A percentile compares a stretch with the other conserved stretches of the same genome.
phyloP scores from a whole-genome alignment of 2,329 filamentous ascomycete genomes.

The Trichoderma sp. region DNA sequence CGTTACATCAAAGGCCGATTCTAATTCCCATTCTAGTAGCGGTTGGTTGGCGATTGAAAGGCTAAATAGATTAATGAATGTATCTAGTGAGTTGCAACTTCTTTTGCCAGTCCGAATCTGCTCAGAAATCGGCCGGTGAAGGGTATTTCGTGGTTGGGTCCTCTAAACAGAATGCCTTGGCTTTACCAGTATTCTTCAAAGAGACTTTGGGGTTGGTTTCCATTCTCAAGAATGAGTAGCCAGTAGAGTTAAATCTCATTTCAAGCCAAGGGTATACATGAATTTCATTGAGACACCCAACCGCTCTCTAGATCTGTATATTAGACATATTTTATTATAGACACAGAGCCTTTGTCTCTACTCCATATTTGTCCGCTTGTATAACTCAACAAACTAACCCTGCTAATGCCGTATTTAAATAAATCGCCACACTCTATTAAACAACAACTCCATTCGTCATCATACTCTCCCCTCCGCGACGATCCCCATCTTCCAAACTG shows the following conservation, averaged over 20 bases:
- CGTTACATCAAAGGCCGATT: not conserved
- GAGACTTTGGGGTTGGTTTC: not conserved
- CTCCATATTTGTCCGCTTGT: not conserved
- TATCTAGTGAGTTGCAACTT: not conserved
- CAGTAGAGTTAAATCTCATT: not conserved
- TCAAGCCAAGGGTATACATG: not conserved
- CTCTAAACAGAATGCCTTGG: not conserved
- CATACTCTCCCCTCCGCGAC: not conserved
- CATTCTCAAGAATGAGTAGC: not conserved
- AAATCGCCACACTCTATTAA: not conserved
- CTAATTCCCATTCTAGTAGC: not conserved
- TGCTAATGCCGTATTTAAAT: not conserved
- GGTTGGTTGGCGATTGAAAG: not conserved
- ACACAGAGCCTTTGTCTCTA: not conserved
- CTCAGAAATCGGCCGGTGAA: not conserved
- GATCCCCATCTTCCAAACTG: not conserved
- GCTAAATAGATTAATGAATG: not conserved
- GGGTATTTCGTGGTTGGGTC: not conserved
- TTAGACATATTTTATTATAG: not conserved
- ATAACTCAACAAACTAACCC: not conserved
- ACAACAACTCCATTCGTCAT: not conserved
- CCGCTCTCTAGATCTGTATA: not conserved
- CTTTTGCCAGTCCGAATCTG: not conserved
- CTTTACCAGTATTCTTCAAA: not conserved
- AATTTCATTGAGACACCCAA: not conserved